Conservation (phyloP, 148 eudicot genomes). For the Amaranthus palmeri region DNA sequence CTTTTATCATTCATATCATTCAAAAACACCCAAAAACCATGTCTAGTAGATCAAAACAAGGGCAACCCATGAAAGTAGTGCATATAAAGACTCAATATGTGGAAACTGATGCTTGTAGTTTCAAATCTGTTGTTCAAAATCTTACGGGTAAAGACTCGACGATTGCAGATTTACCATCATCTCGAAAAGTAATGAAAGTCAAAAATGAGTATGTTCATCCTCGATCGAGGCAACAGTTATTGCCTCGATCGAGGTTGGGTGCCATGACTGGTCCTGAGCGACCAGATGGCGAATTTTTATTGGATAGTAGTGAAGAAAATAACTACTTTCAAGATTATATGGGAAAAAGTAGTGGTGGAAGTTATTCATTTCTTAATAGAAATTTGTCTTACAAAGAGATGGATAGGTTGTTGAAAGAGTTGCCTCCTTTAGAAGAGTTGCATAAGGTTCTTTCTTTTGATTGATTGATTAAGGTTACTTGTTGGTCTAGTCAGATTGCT, state of each 20-base stretch:
- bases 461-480: neutral
- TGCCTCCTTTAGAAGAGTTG: conserved; percentile 46
- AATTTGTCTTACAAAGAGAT: conserved; percentile 40
- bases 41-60: conserved; percentile 14
- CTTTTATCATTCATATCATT: neutral
- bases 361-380: conserved; percentile 18
- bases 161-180: conserved; percentile 7
- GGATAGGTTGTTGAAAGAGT: conserved; percentile 36
- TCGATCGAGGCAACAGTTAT: neutral
- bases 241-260: neutral
- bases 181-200: neutral
- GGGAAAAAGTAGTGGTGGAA: conserved; percentile 2
- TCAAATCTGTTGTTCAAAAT: conserved; percentile 75
- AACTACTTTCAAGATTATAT: neutral
- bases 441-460: conserved; percentile 25
- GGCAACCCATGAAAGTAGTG: conserved; percentile 50
- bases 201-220: conserved; percentile 3
- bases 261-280: neutral
- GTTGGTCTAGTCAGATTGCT: no score
- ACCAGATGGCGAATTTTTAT: neutral
- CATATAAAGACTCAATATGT: conserved; percentile 63
- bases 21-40: neutral
- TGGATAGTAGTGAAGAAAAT: conserved; percentile 1
- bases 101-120: conserved; percentile 65
- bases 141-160: conserved; percentile 66